Base-by-base conservation (phyloP, 225 moss, liverwort and hornwort genomes). In the Rhytidiadelphus loreus region DNA sequence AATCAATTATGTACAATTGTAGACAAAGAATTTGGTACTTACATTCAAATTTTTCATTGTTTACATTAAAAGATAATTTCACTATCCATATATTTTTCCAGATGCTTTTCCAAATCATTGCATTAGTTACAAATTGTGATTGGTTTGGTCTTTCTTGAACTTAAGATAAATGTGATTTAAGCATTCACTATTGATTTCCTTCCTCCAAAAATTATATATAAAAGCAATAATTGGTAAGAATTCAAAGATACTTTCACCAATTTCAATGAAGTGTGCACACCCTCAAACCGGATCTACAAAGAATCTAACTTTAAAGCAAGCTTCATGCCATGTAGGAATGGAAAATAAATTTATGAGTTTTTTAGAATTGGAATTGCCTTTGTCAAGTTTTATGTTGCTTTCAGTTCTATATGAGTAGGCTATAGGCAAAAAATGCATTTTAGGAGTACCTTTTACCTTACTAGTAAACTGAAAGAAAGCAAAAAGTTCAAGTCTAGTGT, bases 211-310 rank as follows among this genome's bases (percentile, higher is more conserved):
- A 5, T 19, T 64, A 5, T 18, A 18, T 33, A 18, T 64, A 64
- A 64, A 64, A 64, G 1, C 0, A 3, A 18, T 65, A 5, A 35
- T 65, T 65, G 11, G 3, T 35, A 35, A 33, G 11, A 19, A 68
- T 1, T n/a, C 4, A 23, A n/a, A 68, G 68, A n/a, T 4, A 23
- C 0, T n/a, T 3, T 37, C n/a, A 68, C n/a, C 68, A n/a, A n/a
- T 23, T 68, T 39, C 23, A 69, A 69, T 69, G 23, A n/a, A 69
- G 39, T 39, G 39, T 39, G 23, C 23, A 23, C 3, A 6, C 12
- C 68, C 4, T n/a, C n/a, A 68, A n/a, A n/a, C 0, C 4, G 2
- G 2, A 6, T 68, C 12, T 1, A 3, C 35, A 64, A 64, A 64
- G 10, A 35, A 35, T 35, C 6, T 7, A 5, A 33, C 32, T 63